Percentiles rank a stretch among this genome's conserved stretches.
Conservation (phyloP, 768 basidiomycete genomes). For the Hygrocybe coccinea region DNA sequence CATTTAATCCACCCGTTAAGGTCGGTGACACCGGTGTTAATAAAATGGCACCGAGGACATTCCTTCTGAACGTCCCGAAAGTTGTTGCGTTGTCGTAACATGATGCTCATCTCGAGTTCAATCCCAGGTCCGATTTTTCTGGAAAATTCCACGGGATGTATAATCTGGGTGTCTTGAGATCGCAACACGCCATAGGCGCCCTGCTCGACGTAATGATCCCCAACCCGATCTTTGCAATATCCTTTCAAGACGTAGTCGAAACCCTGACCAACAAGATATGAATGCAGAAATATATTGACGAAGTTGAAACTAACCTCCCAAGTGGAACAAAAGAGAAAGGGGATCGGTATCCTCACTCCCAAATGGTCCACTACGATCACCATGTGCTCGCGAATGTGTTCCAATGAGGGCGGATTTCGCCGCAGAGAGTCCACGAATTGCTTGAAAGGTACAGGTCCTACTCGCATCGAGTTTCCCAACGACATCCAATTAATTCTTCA, state of each 20-base stretch:
- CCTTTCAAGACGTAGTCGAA: slow-evolving; percentile 1
- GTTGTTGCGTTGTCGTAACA: not conserved
- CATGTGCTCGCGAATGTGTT: not conserved
- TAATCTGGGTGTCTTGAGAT: not conserved
- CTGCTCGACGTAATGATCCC: not conserved
- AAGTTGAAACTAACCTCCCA: not conserved
- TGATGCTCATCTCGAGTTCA: slow-evolving; percentile 5
- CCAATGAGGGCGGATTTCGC: not conserved
- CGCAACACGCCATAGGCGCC: not conserved
- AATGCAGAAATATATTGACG: not conserved
- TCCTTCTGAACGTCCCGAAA: not conserved
- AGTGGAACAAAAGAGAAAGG: no score
- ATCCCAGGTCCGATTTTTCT: not conserved
- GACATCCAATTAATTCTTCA: not conserved
- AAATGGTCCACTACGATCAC: not conserved
- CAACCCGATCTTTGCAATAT: not conserved
- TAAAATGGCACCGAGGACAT: slow-evolving; percentile 3
- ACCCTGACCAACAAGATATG: not conserved
- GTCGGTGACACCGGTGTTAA: not conserved
- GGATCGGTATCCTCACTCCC: no score
- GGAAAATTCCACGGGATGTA: not conserved
- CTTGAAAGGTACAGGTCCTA: not conserved
- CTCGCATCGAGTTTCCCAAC: not conserved
- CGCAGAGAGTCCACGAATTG: not conserved
- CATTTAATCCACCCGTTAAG: slow-evolving; percentile 6